Evolutionary conservation across 345 rosid species (phyloP).

Genomic region (Salix brachista): DNA sequence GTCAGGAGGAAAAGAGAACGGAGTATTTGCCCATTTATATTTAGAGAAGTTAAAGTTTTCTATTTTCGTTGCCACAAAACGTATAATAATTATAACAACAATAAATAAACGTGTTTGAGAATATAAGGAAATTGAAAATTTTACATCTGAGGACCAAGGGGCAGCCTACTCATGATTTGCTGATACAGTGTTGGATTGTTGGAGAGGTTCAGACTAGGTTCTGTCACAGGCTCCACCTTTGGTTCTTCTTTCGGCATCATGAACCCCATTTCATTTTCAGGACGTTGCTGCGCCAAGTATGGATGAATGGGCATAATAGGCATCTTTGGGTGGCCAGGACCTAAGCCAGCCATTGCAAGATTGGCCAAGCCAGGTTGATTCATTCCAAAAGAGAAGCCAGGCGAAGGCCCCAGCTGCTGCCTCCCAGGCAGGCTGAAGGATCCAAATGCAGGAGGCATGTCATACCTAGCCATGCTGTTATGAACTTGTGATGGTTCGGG

Average conservation of each 20-base stretch:
- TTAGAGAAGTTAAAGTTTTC: constrained; percentile 17
- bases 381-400: constrained; percentile 64
- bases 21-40: constrained; percentile 16
- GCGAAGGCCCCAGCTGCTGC: constrained; percentile 60
- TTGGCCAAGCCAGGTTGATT: constrained; percentile 54
- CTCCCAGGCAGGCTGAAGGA: constrained; percentile 64
- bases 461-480: constrained; percentile 54
- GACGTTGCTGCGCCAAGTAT: constrained; percentile 50
- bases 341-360: constrained; percentile 65
- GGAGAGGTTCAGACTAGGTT: constrained; percentile 51
- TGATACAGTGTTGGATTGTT: constrained; percentile 56
- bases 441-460: constrained; percentile 45
- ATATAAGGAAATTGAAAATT: background rate
- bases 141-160: constrained; percentile 70
- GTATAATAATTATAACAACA: background rate
- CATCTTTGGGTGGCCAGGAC: constrained; percentile 56
- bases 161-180: constrained; percentile 80
- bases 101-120: background rate
- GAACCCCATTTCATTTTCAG: constrained; percentile 45
- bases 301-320: constrained; percentile 55
- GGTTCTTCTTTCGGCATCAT: constrained; percentile 80
- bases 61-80: constrained; percentile 23
- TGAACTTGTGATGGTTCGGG: constrained; percentile 61
- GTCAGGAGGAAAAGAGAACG: background rate
- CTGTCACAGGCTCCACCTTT: constrained; percentile 67